phyloP scores from a whole-genome alignment of 306 rosid genomes.

The Gillenia trifoliata region DNA sequence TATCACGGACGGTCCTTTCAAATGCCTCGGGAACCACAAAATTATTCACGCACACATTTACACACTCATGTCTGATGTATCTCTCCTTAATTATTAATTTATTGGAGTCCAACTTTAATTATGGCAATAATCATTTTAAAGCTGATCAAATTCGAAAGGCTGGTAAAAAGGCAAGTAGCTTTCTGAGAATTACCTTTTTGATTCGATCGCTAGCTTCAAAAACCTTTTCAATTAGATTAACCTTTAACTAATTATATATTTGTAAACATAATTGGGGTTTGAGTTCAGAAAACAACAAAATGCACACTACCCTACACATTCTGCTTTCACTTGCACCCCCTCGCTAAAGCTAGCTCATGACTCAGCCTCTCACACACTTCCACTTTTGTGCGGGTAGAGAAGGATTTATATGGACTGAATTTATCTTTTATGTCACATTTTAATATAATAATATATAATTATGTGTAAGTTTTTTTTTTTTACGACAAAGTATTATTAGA shows the following conservation, averaged over 20 bases:
- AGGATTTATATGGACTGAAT: too few relatives aligned
- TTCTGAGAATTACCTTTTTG: conserved; percentile 12
- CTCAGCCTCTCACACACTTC: conserved; percentile 40
- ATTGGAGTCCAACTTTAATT: conserved; percentile 36
- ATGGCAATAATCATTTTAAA: conserved; percentile 60
- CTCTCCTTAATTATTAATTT: neutral
- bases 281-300: conserved; percentile 37
- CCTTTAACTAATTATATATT: neutral
- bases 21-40: conserved; percentile 40
- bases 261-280: conserved; percentile 41
- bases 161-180: conserved; percentile 54
- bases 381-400: conserved; percentile 28
- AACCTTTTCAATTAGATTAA: neutral
- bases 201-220: neutral
- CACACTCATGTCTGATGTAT: conserved; percentile 19
- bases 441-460: too few relatives aligned
- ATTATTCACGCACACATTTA: conserved; percentile 1
- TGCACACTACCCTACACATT: conserved; percentile 33
- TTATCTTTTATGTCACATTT: too few relatives aligned
- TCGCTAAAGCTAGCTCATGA: conserved; percentile 11
- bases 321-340: conserved; percentile 17
- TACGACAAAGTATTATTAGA: too few relatives aligned
- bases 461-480: too few relatives aligned
- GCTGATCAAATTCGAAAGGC: conserved; percentile 16
- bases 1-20: conserved; percentile 90